Conservation (phyloP, 371 early-diverging fungal species). For the Mortierella sp. region DNA sequence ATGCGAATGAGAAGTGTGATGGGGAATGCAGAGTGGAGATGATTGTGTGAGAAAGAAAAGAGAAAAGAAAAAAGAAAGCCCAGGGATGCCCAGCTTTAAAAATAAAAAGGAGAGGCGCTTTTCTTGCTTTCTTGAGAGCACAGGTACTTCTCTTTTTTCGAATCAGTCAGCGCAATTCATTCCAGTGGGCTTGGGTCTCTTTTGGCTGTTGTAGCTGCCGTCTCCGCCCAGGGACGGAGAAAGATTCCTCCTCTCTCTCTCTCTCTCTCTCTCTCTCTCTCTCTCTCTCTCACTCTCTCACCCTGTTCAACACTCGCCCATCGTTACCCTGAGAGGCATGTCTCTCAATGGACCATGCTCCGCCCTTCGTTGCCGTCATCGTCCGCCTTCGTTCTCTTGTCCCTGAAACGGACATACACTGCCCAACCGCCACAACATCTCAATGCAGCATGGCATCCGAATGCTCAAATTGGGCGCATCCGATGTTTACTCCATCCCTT, state of each 20-base stretch:
- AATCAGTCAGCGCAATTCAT: background rate
- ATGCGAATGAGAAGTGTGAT: background rate
- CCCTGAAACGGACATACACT: background rate
- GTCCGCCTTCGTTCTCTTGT: background rate
- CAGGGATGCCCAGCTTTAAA: background rate
- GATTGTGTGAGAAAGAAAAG: background rate
- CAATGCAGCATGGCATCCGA: background rate
- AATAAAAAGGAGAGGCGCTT: background rate
- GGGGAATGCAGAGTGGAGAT: background rate
- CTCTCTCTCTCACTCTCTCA: too few species aligned
- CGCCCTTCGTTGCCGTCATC: background rate
- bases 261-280: too few species aligned
- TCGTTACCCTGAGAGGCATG: background rate
- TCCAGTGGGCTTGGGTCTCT: background rate
- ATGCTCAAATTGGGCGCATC: background rate
- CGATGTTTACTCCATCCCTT: background rate
- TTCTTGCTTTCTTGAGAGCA: background rate
- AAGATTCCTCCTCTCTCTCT: background rate
- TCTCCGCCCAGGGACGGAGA: constrained; percentile 3
- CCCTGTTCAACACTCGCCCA: background rate
- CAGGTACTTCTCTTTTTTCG: background rate
- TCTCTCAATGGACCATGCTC: background rate
- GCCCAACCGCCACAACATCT: background rate
- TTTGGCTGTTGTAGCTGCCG: background rate
- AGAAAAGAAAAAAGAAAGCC: background rate